Percentiles rank a stretch among this genome's conserved stretches.
Evolutionary conservation across 2,329 filamentous ascomycete genomes (phyloP).

Genomic region (Thelonectria rubi): DNA sequence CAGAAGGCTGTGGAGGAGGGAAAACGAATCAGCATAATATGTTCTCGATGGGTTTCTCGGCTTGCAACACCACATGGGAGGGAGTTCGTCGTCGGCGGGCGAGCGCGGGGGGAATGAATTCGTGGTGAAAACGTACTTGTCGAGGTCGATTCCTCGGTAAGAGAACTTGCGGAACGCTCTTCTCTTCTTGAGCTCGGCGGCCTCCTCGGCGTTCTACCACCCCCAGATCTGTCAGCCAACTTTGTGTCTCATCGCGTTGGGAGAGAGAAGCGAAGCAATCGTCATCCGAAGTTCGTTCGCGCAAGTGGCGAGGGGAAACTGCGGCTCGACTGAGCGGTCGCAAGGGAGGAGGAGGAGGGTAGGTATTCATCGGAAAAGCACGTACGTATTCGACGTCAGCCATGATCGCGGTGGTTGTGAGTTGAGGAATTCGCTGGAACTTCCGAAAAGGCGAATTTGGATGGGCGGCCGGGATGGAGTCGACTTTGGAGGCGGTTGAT

Average conservation of each 20-base stretch:
- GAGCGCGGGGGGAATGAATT: constrained; percentile 20
- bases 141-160: constrained; percentile 99
- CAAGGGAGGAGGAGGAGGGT: constrained; percentile 29
- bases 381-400: constrained; percentile 88
- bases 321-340: constrained; percentile 34
- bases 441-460: constrained; percentile 55
- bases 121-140: constrained; percentile 77
- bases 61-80: too few species aligned
- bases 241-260: constrained; percentile 22
- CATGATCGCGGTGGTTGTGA: constrained; percentile 69
- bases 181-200: constrained; percentile 99
- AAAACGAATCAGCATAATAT: constrained; percentile 35
- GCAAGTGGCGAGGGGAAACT: constrained; percentile 32
- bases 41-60: too few species aligned
- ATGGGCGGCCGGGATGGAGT: constrained; percentile 51
- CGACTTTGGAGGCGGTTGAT: constrained; percentile 43
- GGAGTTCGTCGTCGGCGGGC: constrained; percentile 42
- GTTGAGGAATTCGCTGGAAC: constrained; percentile 54
- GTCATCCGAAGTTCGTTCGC: constrained; percentile 1
- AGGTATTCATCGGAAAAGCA: constrained; percentile 45
- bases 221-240: constrained; percentile 43
- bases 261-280: not conserved
- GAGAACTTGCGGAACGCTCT: constrained; percentile 99
- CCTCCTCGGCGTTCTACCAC: constrained; percentile 90
- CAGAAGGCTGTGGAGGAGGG: constrained; percentile 76